Base-by-base conservation (phyloP, 768 basidiomycete species). In the Psilocybe sp. region DNA sequence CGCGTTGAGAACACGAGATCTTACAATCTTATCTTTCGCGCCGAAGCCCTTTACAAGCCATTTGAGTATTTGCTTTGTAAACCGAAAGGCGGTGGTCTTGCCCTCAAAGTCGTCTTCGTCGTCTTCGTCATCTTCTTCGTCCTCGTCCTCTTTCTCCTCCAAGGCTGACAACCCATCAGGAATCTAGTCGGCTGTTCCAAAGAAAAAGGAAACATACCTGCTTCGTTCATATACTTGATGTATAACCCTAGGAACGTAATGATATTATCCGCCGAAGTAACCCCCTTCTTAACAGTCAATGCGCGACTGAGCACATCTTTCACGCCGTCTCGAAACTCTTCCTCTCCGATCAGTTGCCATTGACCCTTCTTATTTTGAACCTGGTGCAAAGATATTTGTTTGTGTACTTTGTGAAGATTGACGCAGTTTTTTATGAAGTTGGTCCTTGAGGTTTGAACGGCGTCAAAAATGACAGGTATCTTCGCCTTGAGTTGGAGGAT, bases 1-100 rank as follows among this genome's bases (percentile, higher is more conserved):
- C n/a, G 84, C 69, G 46, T 89, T 85, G 2, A 90, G 73, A 31
- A 84, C 84, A 15, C 95, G 83, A 62, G 84, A 96, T 5, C 95
- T 80, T 35, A 91, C 84, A 38, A 75, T 76, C 69, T 95, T 98
- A 70, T 96, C 92, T 64, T 93, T 96, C 3, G 92, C 85, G 14
- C 72, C 58, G 65, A 92, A 92, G 3, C 92, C 94, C 50, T 77
- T 77, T 51, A 93, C 69, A 23, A 96, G 75, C 60, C 84, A 83
- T 18, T 72, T 73, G 33, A 93, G 72, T 10, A 92, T 70, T 46
- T 73, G 73, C 7, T 75, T 73, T 1, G 85, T 78, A 60, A 94
- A 88, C 37, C 91, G 80, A 2, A 85, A 75, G 0, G 82, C 78
- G 1, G 82, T 73, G 0, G 84, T 84, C 3, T 88, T 82, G 12